A percentile compares a stretch with the other conserved stretches of the same genome.
Evolutionary conservation across 1,139 yeast genomes (phyloP).

Genomic region (Geotrichum reessii): DNA sequence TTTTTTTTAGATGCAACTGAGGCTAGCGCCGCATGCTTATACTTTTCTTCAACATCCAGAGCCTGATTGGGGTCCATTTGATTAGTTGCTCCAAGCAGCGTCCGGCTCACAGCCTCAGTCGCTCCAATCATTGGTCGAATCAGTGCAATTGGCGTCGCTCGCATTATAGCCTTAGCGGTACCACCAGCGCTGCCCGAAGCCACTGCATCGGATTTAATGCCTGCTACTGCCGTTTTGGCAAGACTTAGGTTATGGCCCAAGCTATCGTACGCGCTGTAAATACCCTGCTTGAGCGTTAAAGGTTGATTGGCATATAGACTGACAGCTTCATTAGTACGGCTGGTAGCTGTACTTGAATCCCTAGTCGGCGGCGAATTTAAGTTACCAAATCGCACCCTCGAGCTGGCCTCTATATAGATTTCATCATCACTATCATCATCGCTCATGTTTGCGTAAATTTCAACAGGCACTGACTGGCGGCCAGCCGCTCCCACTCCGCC

Average conservation of each 20-base stretch:
- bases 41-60: slow-evolving; percentile 42
- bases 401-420: background rate
- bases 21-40: slow-evolving; percentile 1
- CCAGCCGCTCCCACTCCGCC: slow-evolving; percentile 60
- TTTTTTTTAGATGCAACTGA: background rate
- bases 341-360: slow-evolving; percentile 18
- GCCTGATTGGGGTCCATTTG: slow-evolving; percentile 63
- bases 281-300: slow-evolving; percentile 58
- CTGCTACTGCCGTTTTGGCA: slow-evolving; percentile 59
- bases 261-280: slow-evolving; percentile 64
- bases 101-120: slow-evolving; percentile 79
- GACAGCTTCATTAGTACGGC: slow-evolving; percentile 38
- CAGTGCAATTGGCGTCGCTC: slow-evolving; percentile 73
- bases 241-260: slow-evolving; percentile 62
- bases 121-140: slow-evolving; percentile 89
- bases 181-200: slow-evolving; percentile 57
- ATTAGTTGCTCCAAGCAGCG: slow-evolving; percentile 79
- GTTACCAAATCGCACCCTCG: background rate
- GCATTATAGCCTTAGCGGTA: slow-evolving; percentile 61
- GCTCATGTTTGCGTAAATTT: slow-evolving; percentile 32
- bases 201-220: slow-evolving; percentile 52
- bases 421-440: slow-evolving; percentile 24
- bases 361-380: background rate
- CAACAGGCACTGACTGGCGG: slow-evolving; percentile 23
- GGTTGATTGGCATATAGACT: slow-evolving; percentile 90